phyloP scores from a whole-genome alignment of 2,329 filamentous ascomycete genomes.

The Beauveria brongniartii region DNA sequence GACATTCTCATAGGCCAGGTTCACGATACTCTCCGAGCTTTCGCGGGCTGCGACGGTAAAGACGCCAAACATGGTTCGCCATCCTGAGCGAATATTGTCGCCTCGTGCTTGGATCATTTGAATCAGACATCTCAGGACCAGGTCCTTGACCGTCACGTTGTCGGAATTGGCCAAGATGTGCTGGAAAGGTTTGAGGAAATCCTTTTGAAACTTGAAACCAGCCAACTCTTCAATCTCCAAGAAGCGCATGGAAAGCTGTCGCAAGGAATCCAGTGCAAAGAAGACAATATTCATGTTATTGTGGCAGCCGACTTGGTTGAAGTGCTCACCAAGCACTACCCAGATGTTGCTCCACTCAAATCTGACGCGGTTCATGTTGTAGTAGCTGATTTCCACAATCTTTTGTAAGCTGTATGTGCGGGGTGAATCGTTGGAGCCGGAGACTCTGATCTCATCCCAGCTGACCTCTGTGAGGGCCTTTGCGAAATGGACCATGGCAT shows the following conservation, averaged over 20 bases:
- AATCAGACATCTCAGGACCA: constrained; percentile 90
- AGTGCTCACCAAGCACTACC: constrained; percentile 95
- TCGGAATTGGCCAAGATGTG: constrained; percentile 92
- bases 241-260: constrained; percentile 96
- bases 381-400: constrained; percentile 96
- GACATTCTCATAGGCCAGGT: constrained; percentile 93
- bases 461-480: constrained; percentile 88
- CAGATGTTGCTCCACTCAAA: constrained; percentile 99
- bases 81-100: constrained; percentile 94
- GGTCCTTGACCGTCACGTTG: constrained; percentile 90
- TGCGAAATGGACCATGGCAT: constrained; percentile 94
- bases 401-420: constrained; percentile 97
- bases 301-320: constrained; percentile 95
- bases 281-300: constrained; percentile 95
- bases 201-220: constrained; percentile 99
- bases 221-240: constrained; percentile 97
- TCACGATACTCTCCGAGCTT: constrained; percentile 91
- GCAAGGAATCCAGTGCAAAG: constrained; percentile 89
- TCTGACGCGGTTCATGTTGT: constrained; percentile 97
- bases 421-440: constrained; percentile 88
- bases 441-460: constrained; percentile 98
- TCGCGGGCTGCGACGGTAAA: constrained; percentile 94
- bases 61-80: constrained; percentile 99
- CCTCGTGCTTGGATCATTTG: constrained; percentile 98
- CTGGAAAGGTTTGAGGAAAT: constrained; percentile 97